Evolutionary conservation across 805 yeast genomes (phyloP).

Genomic region (Cyberlindnera euphorbiiphila): DNA sequence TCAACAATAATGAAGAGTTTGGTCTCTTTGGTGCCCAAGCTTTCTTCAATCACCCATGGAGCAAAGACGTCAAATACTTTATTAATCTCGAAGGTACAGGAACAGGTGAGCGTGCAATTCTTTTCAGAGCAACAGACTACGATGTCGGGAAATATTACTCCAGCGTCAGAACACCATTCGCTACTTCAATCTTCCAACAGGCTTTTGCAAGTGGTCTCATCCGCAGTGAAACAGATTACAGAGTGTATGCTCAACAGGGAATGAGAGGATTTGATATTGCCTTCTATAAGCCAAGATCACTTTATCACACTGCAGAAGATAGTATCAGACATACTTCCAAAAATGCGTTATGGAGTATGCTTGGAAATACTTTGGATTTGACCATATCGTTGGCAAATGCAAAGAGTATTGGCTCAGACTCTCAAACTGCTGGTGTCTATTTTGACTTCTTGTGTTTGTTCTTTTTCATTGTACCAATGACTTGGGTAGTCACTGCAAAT

Average conservation of each 20-base stretch:
- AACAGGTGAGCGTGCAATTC: slow-evolving; percentile 69
- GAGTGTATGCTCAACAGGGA: slow-evolving; percentile 62
- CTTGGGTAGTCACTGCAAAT: slow-evolving; percentile 47
- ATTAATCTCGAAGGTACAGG: slow-evolving; percentile 92
- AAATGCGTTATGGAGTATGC: slow-evolving; percentile 82
- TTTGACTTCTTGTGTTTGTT: slow-evolving; percentile 60
- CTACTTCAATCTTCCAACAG: slow-evolving; percentile 75
- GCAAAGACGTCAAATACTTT: slow-evolving; percentile 54
- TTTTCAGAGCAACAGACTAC: slow-evolving; percentile 80
- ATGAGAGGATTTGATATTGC: slow-evolving; percentile 87
- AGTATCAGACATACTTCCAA: slow-evolving; percentile 58
- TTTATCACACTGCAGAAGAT: slow-evolving; percentile 80
- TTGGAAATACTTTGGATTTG: slow-evolving; percentile 63
- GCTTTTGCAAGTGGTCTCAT: slow-evolving; percentile 74
- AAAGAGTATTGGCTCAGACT: slow-evolving; percentile 31
- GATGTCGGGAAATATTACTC: slow-evolving; percentile 58
- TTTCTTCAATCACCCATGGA: slow-evolving; percentile 73
- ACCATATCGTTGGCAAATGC: slow-evolving; percentile 42
- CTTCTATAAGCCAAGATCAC: slow-evolving; percentile 76
- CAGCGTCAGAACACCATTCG: slow-evolving; percentile 65
- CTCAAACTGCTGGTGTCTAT: slow-evolving; percentile 48
- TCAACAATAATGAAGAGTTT: slow-evolving; percentile 87
- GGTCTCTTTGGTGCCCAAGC: slow-evolving; percentile 80
- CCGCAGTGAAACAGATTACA: slow-evolving; percentile 81
- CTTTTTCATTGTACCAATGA: slow-evolving; percentile 51